Percentiles rank a stretch among this genome's conserved stretches.
Conservation (phyloP, 345 rosid genomes). For the Heritiera littoralis region DNA sequence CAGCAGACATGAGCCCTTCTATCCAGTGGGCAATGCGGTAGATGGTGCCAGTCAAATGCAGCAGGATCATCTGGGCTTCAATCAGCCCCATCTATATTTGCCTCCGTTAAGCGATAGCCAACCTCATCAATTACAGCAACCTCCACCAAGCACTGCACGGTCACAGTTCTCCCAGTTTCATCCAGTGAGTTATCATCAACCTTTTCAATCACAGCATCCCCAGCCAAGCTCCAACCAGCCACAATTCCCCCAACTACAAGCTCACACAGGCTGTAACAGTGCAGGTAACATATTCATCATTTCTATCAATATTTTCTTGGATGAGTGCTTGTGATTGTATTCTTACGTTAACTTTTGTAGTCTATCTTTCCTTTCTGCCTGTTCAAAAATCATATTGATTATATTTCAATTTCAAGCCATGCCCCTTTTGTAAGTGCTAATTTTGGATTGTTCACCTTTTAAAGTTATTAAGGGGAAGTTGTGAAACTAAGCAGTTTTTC, state of each 20-base stretch:
- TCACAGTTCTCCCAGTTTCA: slow-evolving; percentile 25
- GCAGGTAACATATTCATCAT: slow-evolving; percentile 26
- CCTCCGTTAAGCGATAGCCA: slow-evolving; percentile 22
- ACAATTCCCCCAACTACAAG: slow-evolving; percentile 20
- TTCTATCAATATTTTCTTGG: background rate
- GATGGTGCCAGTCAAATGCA: slow-evolving; percentile 21
- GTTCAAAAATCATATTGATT: background rate
- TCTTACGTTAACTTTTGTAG: background rate
- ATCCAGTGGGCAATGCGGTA: slow-evolving; percentile 2
- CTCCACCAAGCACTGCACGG: slow-evolving; percentile 17
- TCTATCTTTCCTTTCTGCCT: slow-evolving; percentile 5
- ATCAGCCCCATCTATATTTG: slow-evolving; percentile 10
- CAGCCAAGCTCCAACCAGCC: slow-evolving; percentile 27
- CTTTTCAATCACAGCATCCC: slow-evolving; percentile 24
- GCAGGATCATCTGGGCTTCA: slow-evolving; percentile 18
- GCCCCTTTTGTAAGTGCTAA: background rate
- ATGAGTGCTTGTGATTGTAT: background rate
- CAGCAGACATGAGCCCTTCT: slow-evolving; percentile 21
- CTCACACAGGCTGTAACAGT: slow-evolving; percentile 19
- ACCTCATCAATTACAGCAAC: slow-evolving; percentile 21
- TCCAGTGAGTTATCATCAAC: slow-evolving; percentile 17
- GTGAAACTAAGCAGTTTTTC: background rate
- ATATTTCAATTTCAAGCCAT: slow-evolving; percentile 10
- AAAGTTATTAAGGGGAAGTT: background rate
- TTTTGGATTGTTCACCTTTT: background rate